Evolutionary conservation across 2,329 filamentous ascomycete genomes (phyloP), one percentile per base, ranked within the genome.

Genomic region (Aotearoamyces nothofagi): DNA sequence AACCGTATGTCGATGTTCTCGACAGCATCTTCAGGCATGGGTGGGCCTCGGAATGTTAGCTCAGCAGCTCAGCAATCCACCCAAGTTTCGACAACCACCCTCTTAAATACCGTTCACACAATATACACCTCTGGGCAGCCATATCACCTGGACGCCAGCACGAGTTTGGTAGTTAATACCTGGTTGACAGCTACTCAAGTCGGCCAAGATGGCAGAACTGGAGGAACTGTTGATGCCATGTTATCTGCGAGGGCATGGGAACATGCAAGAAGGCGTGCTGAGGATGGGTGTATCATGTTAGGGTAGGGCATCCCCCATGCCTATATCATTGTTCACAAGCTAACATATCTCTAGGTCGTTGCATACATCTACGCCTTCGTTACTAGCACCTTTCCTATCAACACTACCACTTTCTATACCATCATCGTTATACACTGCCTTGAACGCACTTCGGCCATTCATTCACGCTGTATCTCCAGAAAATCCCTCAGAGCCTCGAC

Each of bases 151-250:
- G 90, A 98, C 54, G 76, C 84, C 26, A 83, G 82, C 41, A 90
- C 86, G 19, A 93, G 83, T 51, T 54, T 96, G 22, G 86, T 90
- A 0, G 83, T 96, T 40, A 96, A 96, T 57, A 94, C 84, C 33
- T 94, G 86, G 86, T 66, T 90, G 30, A 92, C 82, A 3, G 81
- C 82, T 11, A 65, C 71, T 15, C 79, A 79, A 40, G 58, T 68
- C 14, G 71, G 76, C 22, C 64, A 69, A 3, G 70, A 83, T 44
- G 79, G 78, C 20, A 64, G 68, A 32, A 60, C 63, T 26, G 81
- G 80, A 29, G 81, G 80, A 30, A 84, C 80, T 5, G 70, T 96
- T 23, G 90, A 98, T 54, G 57, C 69, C 23, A 69, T 78, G 13
- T 57, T 98, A 28, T 80, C 81, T 10, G 63, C 71, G 29, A 72